A percentile compares a stretch with the other conserved stretches of the same genome.
These are phyloP conservation scores for Verruconis gallopava DNA, from an alignment of 2,329 filamentous ascomycete species.

Conservation along the genomic window DNA sequence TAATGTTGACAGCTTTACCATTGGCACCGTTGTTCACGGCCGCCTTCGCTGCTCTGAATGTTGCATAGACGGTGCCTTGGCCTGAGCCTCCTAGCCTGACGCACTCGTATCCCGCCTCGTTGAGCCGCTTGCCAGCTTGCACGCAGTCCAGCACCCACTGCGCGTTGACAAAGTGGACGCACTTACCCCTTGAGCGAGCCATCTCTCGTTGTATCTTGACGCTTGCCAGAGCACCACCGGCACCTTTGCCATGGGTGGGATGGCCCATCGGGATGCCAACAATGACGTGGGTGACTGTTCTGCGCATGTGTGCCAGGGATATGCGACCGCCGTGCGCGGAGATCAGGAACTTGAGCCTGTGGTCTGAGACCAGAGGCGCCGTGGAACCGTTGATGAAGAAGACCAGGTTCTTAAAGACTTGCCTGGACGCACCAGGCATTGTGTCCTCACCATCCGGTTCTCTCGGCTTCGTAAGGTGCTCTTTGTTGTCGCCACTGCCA, in stretches of 20 bases:
- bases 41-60: conserved; percentile 5
- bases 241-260: conserved; percentile 26
- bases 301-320: conserved; percentile 57
- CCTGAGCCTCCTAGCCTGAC: conserved; percentile 7
- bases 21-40: not conserved
- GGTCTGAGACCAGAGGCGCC: conserved; percentile 67
- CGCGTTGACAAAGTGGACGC: conserved; percentile 65
- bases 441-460: not conserved
- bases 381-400: conserved; percentile 87
- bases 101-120: conserved; percentile 54
- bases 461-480: not conserved
- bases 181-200: conserved; percentile 48
- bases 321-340: conserved; percentile 59
- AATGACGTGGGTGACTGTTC: conserved; percentile 75
- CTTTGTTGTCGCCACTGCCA: no score
- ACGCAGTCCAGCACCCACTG: conserved; percentile 85
- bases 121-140: conserved; percentile 57
- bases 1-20: no score
- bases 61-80: conserved; percentile 3
- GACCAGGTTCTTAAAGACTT: conserved; percentile 57
- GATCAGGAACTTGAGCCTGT: conserved; percentile 69
- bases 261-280: conserved; percentile 45
- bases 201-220: conserved; percentile 77
- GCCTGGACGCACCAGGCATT: conserved; percentile 14
- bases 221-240: conserved; percentile 62